These are phyloP conservation scores for Cutaneotrichosporon sp. DNA, from an alignment of 1,284 basidiomycete species.

Conservation along the genomic window DNA sequence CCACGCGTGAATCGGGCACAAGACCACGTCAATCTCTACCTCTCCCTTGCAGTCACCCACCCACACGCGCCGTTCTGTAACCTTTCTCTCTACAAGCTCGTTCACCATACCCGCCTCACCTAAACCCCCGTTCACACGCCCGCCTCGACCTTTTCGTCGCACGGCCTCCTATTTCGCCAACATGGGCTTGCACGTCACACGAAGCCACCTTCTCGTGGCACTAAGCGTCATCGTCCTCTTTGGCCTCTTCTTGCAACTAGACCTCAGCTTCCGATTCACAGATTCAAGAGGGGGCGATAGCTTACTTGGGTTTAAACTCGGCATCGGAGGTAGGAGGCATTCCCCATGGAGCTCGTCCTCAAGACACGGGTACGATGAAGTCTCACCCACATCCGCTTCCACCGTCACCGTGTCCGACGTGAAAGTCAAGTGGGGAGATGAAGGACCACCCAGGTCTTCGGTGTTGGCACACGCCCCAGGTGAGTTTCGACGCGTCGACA, in stretches of 20 bases:
- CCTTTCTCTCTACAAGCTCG: too few species aligned
- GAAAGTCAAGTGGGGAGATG: slow-evolving; percentile 41
- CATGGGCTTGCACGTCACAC: slow-evolving; percentile 36
- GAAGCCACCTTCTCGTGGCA: slow-evolving; percentile 43
- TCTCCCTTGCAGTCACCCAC: too few species aligned
- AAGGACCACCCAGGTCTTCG: slow-evolving; percentile 34
- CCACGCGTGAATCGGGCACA: too few species aligned
- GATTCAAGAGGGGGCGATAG: slow-evolving; percentile 30
- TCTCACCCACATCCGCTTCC: neutral
- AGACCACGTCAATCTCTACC: too few species aligned
- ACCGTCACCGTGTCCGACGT: slow-evolving; percentile 22
- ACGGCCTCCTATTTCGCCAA: neutral
- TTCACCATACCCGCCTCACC: neutral
- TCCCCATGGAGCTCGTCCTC: slow-evolving; percentile 1
- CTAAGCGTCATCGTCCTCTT: slow-evolving; percentile 38
- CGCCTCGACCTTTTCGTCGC: slow-evolving; percentile 1
- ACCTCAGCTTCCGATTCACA: slow-evolving; percentile 37
- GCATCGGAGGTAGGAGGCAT: slow-evolving; percentile 24
- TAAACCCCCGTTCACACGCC: neutral
- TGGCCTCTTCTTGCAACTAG: slow-evolving; percentile 43
- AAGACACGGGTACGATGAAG: neutral
- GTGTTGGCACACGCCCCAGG: slow-evolving; percentile 47
- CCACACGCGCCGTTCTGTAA: too few species aligned
- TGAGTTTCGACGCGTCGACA: slow-evolving; percentile 19
- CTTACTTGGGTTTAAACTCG: slow-evolving; percentile 32